Evolutionary conservation across 306 rosid genomes (phyloP).

Genomic region (Dryas alaskensis): DNA sequence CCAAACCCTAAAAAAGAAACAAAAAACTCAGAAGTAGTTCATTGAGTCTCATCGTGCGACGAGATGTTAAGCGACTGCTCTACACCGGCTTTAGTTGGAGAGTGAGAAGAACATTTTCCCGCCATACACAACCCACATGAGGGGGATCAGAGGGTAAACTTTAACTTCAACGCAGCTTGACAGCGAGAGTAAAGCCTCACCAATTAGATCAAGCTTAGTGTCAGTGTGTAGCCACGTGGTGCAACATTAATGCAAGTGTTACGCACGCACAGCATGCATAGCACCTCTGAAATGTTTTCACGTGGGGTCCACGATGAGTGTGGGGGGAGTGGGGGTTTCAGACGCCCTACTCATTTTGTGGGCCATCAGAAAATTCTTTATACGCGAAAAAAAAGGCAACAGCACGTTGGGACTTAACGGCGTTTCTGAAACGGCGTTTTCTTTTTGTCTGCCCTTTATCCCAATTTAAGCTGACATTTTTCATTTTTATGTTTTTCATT

Average conservation of each 20-base stretch:
- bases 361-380: conserved; percentile 26
- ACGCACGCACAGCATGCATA: background rate
- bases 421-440: no score
- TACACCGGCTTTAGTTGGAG: conserved; percentile 26
- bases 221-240: background rate
- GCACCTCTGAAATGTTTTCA: background rate
- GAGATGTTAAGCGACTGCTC: background rate
- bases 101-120: conserved; percentile 27
- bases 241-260: background rate
- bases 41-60: no score
- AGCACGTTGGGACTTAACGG: background rate
- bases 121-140: conserved; percentile 32
- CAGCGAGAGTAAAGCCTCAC: background rate
- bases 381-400: background rate
- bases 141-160: conserved; percentile 41
- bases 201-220: conserved; percentile 6
- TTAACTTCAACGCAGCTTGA: conserved; percentile 33
- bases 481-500: no score
- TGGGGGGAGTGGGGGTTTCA: conserved; percentile 28
- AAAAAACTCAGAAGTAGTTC: no score
- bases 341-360: conserved; percentile 34
- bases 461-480: no score
- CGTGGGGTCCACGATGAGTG: conserved; percentile 26
- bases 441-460: no score
- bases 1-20: no score